Evolutionary conservation across 768 basidiomycete genomes (phyloP).

Genomic region (Grammothele lineata): DNA sequence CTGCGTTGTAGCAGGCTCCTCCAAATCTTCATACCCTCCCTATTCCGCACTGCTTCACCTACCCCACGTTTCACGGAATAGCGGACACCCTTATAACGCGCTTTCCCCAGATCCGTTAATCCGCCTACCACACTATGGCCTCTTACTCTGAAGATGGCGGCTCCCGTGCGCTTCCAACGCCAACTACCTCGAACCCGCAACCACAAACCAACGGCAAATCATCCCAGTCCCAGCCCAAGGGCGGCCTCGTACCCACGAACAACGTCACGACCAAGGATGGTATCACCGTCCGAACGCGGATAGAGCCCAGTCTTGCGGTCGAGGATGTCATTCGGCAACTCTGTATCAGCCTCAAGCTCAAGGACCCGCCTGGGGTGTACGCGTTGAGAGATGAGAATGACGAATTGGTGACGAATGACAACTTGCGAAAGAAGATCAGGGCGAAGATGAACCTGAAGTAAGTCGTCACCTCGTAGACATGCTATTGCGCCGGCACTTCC

Average conservation of each 20-base stretch:
- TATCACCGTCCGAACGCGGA: slow-evolving; percentile 72
- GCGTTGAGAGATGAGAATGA: slow-evolving; percentile 80
- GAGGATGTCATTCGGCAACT: slow-evolving; percentile 83
- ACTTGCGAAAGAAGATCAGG: slow-evolving; percentile 77
- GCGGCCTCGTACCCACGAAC: slow-evolving; percentile 73
- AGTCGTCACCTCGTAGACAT: slow-evolving; percentile 22
- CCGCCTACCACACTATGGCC: slow-evolving; percentile 4
- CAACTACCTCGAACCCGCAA: too few relatives aligned
- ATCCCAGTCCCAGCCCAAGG: slow-evolving; percentile 1
- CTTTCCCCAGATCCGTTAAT: slow-evolving; percentile 1
- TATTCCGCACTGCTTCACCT: too few relatives aligned
- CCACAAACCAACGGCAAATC: slow-evolving; percentile 18
- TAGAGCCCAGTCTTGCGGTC: slow-evolving; percentile 79
- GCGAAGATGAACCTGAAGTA: slow-evolving; percentile 76
- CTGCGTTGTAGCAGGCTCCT: too few relatives aligned
- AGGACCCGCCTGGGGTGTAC: slow-evolving; percentile 66
- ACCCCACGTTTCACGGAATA: background rate
- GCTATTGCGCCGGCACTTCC: background rate
- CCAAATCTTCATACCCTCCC: too few relatives aligned
- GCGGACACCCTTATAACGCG: slow-evolving; percentile 1
- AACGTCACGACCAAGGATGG: slow-evolving; percentile 77
- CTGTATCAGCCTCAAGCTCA: slow-evolving; percentile 75
- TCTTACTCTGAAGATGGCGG: background rate
- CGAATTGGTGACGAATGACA: slow-evolving; percentile 84
- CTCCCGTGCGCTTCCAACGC: too few relatives aligned